Evolutionary conservation across 306 rosid species (phyloP), one percentile per base, ranked within the genome.

Genomic region (Dicorynia guianensis): DNA sequence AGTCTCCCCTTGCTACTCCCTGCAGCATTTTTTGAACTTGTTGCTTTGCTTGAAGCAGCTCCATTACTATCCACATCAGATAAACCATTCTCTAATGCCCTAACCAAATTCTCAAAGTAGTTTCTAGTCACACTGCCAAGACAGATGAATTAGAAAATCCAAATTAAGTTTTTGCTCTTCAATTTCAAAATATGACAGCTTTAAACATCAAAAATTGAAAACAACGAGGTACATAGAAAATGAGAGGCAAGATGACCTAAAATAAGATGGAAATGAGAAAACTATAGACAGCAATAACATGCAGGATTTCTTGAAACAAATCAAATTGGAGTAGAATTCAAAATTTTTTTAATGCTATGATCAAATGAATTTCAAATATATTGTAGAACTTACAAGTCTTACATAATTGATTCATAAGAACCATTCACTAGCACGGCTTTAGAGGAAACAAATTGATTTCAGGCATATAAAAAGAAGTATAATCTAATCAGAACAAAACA

Each of bases 51-150:
- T 6, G 84, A 75, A 81, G 88, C 82, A 78, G 88, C 86, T 62
- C 83, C 90, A 69, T 79, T 81, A 64, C 81, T 71, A 57, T 76
- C 88, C 78, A 87, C 90, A 40, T 87, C 87, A 59, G 84, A 33
- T 47, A 84, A 65, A 55, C 89, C 88, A 81, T 87, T 87, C 85
- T 87, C 91, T 54, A 87, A 87, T 74, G 91, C 91, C 75, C 87
- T 71, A 62, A 87, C 91, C 82, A 87, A 82, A 71, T 87, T 87
- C 84, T 87, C 91, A 54, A 85, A 87, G 89, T 82, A 87, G 78
- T 87, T 87, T 77, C 78, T 83, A 58, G 91, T 87, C 79, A 87
- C 91, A 67, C 91, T 84, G 88, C 73, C 56, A 81, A 74, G 74
- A 77, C 68, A 77, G 70, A 77, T 49, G 71, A 39, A 69, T 72